phyloP scores from a whole-genome alignment of 352 stramenopile species.

The Phytophthora fragariae region DNA sequence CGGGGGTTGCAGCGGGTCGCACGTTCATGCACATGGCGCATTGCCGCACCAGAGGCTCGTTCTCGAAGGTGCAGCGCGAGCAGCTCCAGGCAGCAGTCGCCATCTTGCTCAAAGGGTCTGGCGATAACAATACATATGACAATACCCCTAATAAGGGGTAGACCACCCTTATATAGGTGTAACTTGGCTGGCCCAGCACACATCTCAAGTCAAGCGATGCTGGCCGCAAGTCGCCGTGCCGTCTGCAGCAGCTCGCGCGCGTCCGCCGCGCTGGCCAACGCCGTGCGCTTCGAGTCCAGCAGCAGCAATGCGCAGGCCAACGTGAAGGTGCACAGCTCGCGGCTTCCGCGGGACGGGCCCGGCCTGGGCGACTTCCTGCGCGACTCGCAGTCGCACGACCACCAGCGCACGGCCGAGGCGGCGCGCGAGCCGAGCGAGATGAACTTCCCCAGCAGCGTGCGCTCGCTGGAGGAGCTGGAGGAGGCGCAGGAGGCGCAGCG shows the following conservation, averaged over 20 bases:
- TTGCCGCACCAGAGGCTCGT: constrained; percentile 36
- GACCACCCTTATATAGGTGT: too few relatives aligned
- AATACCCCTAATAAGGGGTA: neutral
- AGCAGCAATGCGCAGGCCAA: constrained; percentile 21
- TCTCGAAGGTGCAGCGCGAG: constrained; percentile 80
- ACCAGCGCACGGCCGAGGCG: constrained; percentile 32
- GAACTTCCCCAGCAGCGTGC: constrained; percentile 67
- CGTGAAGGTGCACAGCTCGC: constrained; percentile 37
- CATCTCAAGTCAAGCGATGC: constrained; percentile 13
- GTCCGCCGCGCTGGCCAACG: neutral
- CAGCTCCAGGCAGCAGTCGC: constrained; percentile 62
- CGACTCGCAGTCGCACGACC: constrained; percentile 46
- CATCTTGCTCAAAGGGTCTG: neutral
- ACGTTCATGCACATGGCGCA: constrained; percentile 67
- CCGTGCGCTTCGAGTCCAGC: constrained; percentile 41
- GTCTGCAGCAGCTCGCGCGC: constrained; percentile 2
- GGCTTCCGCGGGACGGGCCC: constrained; percentile 53
- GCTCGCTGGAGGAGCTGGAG: constrained; percentile 61
- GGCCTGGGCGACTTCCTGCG: constrained; percentile 81
- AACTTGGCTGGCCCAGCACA: too few relatives aligned
- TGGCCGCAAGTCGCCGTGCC: constrained; percentile 30
- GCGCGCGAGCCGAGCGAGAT: constrained; percentile 71
- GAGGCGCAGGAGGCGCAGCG: constrained; percentile 27
- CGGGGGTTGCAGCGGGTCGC: neutral
- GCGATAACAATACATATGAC: neutral